These are phyloP conservation scores for Tetrapyrgos nigripes DNA, from an alignment of 1,284 basidiomycete genomes.

Conservation along the genomic window DNA sequence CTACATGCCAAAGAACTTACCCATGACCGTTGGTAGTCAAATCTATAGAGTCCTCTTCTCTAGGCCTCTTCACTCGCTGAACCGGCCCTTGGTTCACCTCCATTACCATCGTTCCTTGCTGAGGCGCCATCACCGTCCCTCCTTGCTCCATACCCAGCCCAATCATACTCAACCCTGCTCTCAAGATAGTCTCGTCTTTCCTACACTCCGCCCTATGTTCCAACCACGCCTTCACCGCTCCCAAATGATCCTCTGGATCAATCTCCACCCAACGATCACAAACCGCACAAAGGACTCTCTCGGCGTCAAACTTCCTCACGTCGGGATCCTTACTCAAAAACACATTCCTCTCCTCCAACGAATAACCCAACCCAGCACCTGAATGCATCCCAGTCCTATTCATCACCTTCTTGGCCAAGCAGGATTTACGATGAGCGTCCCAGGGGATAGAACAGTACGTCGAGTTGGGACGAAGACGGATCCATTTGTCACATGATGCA, in stretches of 20 bases:
- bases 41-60: background rate
- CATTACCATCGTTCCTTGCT: background rate
- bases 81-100: background rate
- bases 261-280: conserved; percentile 72
- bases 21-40: background rate
- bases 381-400: background rate
- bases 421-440: conserved; percentile 81
- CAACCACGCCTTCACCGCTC: conserved; percentile 60
- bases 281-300: conserved; percentile 69
- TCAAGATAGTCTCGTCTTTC: conserved; percentile 25
- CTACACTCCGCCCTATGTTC: conserved; percentile 56
- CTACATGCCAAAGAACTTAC: too few species aligned
- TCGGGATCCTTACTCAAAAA: conserved; percentile 67
- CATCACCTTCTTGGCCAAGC: conserved; percentile 62
- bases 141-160: background rate
- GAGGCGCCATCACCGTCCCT: background rate
- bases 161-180: background rate
- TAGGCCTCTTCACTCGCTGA: background rate
- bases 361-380: conserved; percentile 60
- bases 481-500: conserved; percentile 82
- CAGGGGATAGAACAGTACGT: conserved; percentile 86
- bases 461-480: conserved; percentile 78
- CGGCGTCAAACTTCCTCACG: conserved; percentile 72
- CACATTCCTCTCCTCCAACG: conserved; percentile 63
- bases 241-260: conserved; percentile 56